phyloP scores from a whole-genome alignment of 2,329 filamentous ascomycete genomes.

The Colletotrichum acutatum region DNA sequence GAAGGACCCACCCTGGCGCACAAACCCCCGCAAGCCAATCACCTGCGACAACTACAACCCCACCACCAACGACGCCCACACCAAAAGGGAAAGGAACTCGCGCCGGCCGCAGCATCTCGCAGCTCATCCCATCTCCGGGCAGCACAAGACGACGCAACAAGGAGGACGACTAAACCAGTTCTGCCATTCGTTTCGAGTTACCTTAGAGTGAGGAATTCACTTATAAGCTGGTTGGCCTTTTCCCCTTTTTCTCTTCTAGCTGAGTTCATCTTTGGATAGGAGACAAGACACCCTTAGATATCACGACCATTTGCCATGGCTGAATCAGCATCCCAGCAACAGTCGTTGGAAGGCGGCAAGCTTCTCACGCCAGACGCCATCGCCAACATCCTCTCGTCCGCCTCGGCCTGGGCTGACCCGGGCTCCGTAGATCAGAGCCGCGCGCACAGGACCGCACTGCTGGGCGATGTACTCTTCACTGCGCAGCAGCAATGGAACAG shows the following conservation, averaged over 20 bases:
- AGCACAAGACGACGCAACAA: not conserved
- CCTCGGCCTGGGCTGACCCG: slow-evolving; percentile 20
- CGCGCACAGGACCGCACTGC: slow-evolving; percentile 7
- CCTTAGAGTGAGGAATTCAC: too few relatives aligned
- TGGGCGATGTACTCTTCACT: slow-evolving; percentile 48
- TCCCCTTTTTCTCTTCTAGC: too few relatives aligned
- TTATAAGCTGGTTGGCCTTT: not conserved
- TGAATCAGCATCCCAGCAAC: slow-evolving; percentile 1
- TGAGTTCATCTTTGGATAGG: too few relatives aligned
- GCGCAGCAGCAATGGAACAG: slow-evolving; percentile 55
- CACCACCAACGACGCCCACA: not conserved
- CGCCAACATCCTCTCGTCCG: slow-evolving; percentile 13
- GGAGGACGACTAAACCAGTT: too few relatives aligned
- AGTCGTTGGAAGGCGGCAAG: not conserved
- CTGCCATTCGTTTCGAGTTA: too few relatives aligned
- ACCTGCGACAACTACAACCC: not conserved
- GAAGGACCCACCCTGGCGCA: not conserved
- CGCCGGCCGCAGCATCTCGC: not conserved
- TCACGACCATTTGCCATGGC: slow-evolving; percentile 1
- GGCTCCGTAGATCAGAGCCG: slow-evolving; percentile 12
- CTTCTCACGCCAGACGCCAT: slow-evolving; percentile 19
- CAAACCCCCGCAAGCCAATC: not conserved
- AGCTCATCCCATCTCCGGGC: slow-evolving; percentile 6
- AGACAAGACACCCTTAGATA: too few relatives aligned
- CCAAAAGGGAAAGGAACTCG: slow-evolving; percentile 19